These are phyloP conservation scores for Lanmaoa pseudosensibilis DNA, from an alignment of 768 basidiomycete genomes.

Conservation along the genomic window DNA sequence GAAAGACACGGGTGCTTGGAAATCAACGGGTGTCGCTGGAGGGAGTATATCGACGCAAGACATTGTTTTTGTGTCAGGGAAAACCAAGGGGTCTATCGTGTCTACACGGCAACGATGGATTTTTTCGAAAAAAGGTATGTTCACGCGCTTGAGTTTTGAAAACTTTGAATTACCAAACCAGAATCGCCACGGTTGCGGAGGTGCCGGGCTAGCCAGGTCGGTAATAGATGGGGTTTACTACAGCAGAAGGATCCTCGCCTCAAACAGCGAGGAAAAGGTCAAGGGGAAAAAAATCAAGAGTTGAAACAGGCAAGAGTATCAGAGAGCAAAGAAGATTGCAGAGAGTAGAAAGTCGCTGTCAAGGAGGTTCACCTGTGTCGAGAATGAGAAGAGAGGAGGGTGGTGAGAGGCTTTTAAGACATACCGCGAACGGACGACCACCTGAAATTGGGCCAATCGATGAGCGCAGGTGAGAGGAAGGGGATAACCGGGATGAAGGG, in stretches of 20 bases:
- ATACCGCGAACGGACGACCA: constrained; percentile 78
- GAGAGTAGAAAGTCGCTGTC: constrained; percentile 38
- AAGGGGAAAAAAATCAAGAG: constrained; percentile 32
- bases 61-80: constrained; percentile 44
- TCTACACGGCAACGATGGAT: constrained; percentile 27
- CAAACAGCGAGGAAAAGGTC: constrained; percentile 61
- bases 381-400: constrained; percentile 18
- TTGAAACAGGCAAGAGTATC: constrained; percentile 2
- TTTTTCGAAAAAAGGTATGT: constrained; percentile 28
- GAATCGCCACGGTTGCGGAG: constrained; percentile 70
- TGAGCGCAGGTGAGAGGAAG: constrained; percentile 18
- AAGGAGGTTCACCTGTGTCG: constrained; percentile 75
- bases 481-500: constrained; percentile 23
- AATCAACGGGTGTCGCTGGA: constrained; percentile 29
- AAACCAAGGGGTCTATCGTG: constrained; percentile 21
- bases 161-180: constrained; percentile 66
- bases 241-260: constrained; percentile 73
- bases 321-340: constrained; percentile 11
- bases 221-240: constrained; percentile 45
- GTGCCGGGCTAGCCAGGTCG: constrained; percentile 64
- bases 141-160: constrained; percentile 25
- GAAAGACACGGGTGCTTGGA: constrained; percentile 32
- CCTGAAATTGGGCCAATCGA: constrained; percentile 41
- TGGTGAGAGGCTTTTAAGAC: constrained; percentile 26
- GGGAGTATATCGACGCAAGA: constrained; percentile 55